A percentile compares a stretch with the other conserved stretches of the same genome.
Conservation (phyloP, 345 rosid species). For the Pistacia atlantica region DNA sequence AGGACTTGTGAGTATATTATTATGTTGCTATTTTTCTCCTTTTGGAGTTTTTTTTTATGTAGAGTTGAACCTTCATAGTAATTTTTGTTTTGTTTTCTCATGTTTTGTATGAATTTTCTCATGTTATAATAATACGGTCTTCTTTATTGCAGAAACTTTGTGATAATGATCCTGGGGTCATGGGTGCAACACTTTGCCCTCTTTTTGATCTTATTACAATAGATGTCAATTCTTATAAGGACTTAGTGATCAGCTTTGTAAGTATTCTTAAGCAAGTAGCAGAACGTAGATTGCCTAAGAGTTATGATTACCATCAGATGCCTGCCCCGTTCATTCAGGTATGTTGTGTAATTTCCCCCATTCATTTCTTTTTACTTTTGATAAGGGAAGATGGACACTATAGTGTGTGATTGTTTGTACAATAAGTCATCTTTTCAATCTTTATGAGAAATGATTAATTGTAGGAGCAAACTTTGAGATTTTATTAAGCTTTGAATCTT, state of each 20-base stretch:
- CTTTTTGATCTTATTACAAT: constrained; percentile 76
- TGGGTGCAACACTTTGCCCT: constrained; percentile 98
- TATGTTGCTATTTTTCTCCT: not conserved
- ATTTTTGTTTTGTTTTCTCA: not conserved
- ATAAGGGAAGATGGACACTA: not conserved
- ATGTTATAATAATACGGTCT: constrained; percentile 17
- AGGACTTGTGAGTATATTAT: no score
- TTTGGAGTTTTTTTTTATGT: not conserved
- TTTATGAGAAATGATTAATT: no score
- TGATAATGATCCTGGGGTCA: constrained; percentile 97
- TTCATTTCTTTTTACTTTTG: constrained; percentile 1
- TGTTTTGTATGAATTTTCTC: not conserved
- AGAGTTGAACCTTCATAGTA: not conserved
- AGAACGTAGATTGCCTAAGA: constrained; percentile 86
- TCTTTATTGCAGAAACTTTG: constrained; percentile 61
- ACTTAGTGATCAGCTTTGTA: constrained; percentile 86
- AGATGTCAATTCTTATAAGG: constrained; percentile 79
- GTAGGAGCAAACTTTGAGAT: no score
- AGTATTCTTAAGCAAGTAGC: constrained; percentile 96
- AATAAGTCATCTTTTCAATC: not conserved
- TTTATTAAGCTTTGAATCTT: no score
- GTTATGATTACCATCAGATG: constrained; percentile 94
- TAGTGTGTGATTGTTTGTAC: not conserved
- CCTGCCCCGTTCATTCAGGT: constrained; percentile 99
- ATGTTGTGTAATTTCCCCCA: constrained; percentile 12